Conservation (phyloP, 2,329 filamentous ascomycete species). For the Penicillium sp. region DNA sequence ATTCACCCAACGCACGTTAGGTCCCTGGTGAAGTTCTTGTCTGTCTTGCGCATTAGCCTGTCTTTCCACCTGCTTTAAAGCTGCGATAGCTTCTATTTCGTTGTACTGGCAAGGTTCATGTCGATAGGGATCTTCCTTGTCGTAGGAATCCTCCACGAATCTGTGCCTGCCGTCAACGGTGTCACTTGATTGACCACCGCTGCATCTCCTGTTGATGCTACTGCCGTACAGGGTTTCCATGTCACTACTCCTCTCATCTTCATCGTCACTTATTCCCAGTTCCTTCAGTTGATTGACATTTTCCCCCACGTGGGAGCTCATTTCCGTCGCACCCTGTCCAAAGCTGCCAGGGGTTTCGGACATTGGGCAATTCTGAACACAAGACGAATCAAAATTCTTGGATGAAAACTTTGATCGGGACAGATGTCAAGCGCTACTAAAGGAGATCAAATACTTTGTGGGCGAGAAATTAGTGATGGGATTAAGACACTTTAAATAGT, state of each 20-base stretch:
- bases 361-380: neutral
- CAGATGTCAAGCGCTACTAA: neutral
- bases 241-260: neutral
- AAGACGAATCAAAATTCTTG: neutral
- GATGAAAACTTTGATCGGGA: neutral
- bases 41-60: neutral
- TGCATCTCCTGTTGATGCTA: neutral
- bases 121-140: neutral
- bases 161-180: too few species aligned
- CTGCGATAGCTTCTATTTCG: neutral
- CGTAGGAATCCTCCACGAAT: neutral
- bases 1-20: neutral
- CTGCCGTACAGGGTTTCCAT: neutral
- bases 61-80: too few species aligned
- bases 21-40: neutral
- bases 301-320: neutral
- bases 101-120: neutral
- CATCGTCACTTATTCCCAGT: neutral
- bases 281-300: neutral
- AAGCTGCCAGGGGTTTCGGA: neutral
- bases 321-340: neutral
- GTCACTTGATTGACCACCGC: neutral
- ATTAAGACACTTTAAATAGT: neutral
- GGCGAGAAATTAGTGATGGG: neutral
- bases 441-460: neutral